These are phyloP conservation scores for Verbascum thapsus DNA, from an alignment of 257 asterid genomes.

Conservation along the genomic window DNA sequence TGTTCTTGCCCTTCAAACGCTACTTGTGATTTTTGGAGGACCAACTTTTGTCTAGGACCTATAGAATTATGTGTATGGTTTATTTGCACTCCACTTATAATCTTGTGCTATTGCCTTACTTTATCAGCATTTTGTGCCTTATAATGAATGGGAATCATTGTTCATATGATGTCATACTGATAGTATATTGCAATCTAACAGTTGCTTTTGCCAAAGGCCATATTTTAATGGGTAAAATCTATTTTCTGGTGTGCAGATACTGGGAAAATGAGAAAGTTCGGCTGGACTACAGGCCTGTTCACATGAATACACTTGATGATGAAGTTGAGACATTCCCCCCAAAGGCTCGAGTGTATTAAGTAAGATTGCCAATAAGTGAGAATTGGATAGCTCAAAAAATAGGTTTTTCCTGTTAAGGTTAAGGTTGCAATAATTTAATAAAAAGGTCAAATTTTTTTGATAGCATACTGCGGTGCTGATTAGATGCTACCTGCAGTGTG, in stretches of 20 bases:
- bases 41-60: background rate
- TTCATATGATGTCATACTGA: background rate
- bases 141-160: background rate
- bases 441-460: slow-evolving; percentile 37
- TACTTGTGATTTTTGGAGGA: background rate
- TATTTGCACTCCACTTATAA: background rate
- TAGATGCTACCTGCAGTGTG: slow-evolving; percentile 32
- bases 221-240: background rate
- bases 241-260: slow-evolving; percentile 40
- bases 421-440: slow-evolving; percentile 36
- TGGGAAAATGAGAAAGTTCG: slow-evolving; percentile 67
- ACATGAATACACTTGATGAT: slow-evolving; percentile 63
- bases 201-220: background rate
- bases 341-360: slow-evolving; percentile 75
- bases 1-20: slow-evolving; percentile 4
- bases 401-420: slow-evolving; percentile 15
- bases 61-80: background rate
- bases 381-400: slow-evolving; percentile 20
- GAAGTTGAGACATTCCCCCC: slow-evolving; percentile 67
- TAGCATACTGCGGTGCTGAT: slow-evolving; percentile 31
- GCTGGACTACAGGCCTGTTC: slow-evolving; percentile 67
- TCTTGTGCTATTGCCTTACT: background rate
- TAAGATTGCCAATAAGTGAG: slow-evolving; percentile 22
- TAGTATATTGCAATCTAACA: background rate
- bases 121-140: too few relatives aligned